phyloP scores from a whole-genome alignment of 2,329 filamentous ascomycete species.

The Ramichloridium luteum region DNA sequence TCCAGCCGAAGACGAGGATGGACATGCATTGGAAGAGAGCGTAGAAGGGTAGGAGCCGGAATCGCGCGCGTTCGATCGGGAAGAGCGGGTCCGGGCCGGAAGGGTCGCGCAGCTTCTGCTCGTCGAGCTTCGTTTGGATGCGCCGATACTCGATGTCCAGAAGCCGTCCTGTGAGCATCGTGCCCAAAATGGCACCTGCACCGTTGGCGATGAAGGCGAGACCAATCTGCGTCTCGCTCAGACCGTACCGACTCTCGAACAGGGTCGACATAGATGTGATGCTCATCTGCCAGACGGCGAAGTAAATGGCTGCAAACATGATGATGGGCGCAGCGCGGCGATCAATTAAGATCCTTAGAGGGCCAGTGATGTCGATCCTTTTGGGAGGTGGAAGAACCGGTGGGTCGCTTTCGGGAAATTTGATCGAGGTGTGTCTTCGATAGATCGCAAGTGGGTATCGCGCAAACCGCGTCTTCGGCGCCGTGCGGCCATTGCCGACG shows the following conservation, averaged over 20 bases:
- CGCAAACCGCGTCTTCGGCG: constrained; percentile 4
- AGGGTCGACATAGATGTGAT: constrained; percentile 32
- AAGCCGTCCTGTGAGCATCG: constrained; percentile 38
- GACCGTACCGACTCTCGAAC: constrained; percentile 23
- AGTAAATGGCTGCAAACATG: constrained; percentile 20
- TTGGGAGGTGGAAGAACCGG: constrained; percentile 21
- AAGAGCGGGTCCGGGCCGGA: constrained; percentile 40
- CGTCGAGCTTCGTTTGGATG: constrained; percentile 47
- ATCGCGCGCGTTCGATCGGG: constrained; percentile 35
- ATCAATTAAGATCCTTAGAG: constrained; percentile 1
- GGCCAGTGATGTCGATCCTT: constrained; percentile 7
- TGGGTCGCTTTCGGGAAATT: constrained; percentile 31
- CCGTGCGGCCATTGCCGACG: constrained; percentile 25
- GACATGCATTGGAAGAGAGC: constrained; percentile 21
- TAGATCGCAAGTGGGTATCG: constrained; percentile 3
- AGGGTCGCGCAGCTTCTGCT: constrained; percentile 48
- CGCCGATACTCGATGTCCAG: constrained; percentile 64
- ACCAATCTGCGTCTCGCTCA: constrained; percentile 14
- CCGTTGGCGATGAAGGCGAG: constrained; percentile 23
- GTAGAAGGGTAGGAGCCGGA: constrained; percentile 27
- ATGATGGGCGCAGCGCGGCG: constrained; percentile 6
- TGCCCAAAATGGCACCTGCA: constrained; percentile 24
- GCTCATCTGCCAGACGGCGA: constrained; percentile 36
- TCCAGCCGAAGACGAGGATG: constrained; percentile 31
- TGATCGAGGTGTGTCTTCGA: constrained; percentile 2